These are phyloP conservation scores for Oryza nivara DNA, from an alignment of 176 grass and related monocot species.

Conservation along the genomic window DNA sequence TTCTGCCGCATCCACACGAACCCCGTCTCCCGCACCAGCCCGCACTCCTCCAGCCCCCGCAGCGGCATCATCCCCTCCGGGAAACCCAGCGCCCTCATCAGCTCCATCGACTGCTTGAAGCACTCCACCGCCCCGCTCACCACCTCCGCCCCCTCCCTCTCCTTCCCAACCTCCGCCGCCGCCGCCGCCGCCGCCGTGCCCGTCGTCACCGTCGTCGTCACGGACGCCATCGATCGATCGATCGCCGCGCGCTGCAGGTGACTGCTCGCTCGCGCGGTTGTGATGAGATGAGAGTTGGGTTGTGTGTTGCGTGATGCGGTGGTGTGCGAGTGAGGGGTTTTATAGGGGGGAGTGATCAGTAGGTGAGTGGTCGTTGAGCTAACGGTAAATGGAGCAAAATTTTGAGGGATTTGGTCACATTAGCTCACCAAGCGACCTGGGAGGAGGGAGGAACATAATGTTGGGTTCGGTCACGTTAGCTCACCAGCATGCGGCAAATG, in stretches of 20 bases:
- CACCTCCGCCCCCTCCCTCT: constrained; percentile 67
- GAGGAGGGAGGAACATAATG: no score
- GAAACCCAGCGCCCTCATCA: constrained; percentile 72
- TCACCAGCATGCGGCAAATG: no score
- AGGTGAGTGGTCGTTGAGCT: constrained; percentile 52
- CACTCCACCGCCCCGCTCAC: constrained; percentile 72
- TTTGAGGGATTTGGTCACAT: constrained; percentile 28
- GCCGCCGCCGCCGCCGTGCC: background rate
- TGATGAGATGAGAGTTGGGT: background rate
- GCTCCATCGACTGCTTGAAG: constrained; percentile 73
- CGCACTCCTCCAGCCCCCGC: constrained; percentile 75
- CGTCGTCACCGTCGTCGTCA: constrained; percentile 15
- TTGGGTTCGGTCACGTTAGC: background rate
- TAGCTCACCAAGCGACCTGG: constrained; percentile 41
- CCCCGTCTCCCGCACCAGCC: constrained; percentile 78
- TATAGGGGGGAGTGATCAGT: constrained; percentile 30
- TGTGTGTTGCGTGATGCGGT: background rate
- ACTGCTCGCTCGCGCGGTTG: background rate
- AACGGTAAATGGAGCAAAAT: constrained; percentile 6
- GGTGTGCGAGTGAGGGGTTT: constrained; percentile 12
- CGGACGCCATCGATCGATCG: constrained; percentile 53
- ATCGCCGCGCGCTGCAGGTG: background rate
- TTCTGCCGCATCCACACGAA: constrained; percentile 95
- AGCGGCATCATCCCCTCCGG: constrained; percentile 84
- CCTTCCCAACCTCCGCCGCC: constrained; percentile 1